A percentile compares a stretch with the other conserved stretches of the same genome.
Evolutionary conservation across 495 filamentous ascomycete genomes (phyloP).

Genomic region (Aspergillus ostianus): DNA sequence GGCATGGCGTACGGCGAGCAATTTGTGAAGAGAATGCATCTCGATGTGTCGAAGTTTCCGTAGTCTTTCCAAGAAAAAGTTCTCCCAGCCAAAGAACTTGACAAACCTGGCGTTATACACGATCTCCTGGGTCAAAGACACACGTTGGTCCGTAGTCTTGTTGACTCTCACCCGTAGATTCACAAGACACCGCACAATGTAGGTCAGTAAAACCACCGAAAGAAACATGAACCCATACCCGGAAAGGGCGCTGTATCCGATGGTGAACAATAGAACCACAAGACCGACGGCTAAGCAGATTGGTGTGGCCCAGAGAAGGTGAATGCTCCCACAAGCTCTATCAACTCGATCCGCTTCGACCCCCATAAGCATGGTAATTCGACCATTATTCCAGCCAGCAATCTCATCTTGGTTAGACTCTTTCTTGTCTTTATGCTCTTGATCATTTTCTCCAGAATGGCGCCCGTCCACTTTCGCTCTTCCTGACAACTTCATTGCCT

Average conservation of each 20-base stretch:
- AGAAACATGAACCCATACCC: conserved; percentile 81
- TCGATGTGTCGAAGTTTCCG: conserved; percentile 69
- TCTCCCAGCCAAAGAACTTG: conserved; percentile 96
- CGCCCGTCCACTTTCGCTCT: conserved; percentile 70
- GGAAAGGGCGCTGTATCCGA: conserved; percentile 83
- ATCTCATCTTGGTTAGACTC: conserved; percentile 29
- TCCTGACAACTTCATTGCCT: conserved; percentile 77
- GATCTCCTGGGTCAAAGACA: conserved; percentile 90
- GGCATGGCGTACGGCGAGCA: conserved; percentile 78
- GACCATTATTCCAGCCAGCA: conserved; percentile 84
- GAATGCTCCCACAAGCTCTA: conserved; percentile 80
- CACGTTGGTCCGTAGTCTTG: conserved; percentile 87
- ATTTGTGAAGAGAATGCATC: conserved; percentile 72
- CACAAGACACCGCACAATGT: conserved; percentile 70
- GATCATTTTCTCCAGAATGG: conserved; percentile 39
- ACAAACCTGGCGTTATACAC: conserved; percentile 88
- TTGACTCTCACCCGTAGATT: conserved; percentile 73
- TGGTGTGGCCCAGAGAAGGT: conserved; percentile 85
- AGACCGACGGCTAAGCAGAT: conserved; percentile 75
- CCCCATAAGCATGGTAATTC: conserved; percentile 88
- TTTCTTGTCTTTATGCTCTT: conserved; percentile 26
- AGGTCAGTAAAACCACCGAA: conserved; percentile 70
- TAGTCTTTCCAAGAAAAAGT: conserved; percentile 75
- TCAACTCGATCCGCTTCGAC: conserved; percentile 91
- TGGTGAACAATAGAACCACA: conserved; percentile 74